A percentile compares a stretch with the other conserved stretches of the same genome.
These are phyloP conservation scores for Allium sativum DNA, from an alignment of 106 monocot genomes.

Conservation along the genomic window DNA sequence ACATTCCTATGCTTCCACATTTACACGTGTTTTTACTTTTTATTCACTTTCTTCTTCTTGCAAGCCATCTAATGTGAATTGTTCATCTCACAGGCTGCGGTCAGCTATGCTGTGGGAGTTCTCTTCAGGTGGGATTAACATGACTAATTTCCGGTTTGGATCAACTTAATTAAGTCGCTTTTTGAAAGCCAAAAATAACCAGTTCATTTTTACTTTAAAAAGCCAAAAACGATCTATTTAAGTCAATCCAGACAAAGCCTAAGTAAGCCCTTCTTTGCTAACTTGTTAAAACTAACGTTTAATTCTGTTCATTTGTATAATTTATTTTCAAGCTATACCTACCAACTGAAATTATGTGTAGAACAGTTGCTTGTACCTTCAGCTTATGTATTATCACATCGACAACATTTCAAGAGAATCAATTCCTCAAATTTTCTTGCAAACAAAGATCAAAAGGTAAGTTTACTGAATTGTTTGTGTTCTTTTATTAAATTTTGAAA, in stretches of 20 bases:
- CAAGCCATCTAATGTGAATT: background rate
- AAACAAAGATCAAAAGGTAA: conserved; percentile 65
- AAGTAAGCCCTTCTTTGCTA: no score
- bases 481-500: background rate
- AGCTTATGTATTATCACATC: conserved; percentile 58
- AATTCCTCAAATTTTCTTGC: conserved; percentile 57
- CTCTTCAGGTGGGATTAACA: conserved; percentile 59
- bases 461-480: conserved; percentile 2
- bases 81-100: conserved; percentile 54
- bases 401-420: conserved; percentile 70
- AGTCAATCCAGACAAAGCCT: no score
- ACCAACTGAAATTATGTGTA: conserved; percentile 14
- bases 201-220: no score
- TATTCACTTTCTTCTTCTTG: background rate
- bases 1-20: no score
- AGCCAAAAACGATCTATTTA: no score
- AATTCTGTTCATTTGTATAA: background rate
- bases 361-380: conserved; percentile 89
- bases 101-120: conserved; percentile 79
- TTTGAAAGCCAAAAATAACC: no score
- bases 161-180: no score
- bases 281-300: no score
- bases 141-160: no score
- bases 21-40: background rate
- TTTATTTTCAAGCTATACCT: background rate